Evolutionary conservation across 495 filamentous ascomycete species (phyloP).

Genomic region (Annulohypoxylon maeteangense): DNA sequence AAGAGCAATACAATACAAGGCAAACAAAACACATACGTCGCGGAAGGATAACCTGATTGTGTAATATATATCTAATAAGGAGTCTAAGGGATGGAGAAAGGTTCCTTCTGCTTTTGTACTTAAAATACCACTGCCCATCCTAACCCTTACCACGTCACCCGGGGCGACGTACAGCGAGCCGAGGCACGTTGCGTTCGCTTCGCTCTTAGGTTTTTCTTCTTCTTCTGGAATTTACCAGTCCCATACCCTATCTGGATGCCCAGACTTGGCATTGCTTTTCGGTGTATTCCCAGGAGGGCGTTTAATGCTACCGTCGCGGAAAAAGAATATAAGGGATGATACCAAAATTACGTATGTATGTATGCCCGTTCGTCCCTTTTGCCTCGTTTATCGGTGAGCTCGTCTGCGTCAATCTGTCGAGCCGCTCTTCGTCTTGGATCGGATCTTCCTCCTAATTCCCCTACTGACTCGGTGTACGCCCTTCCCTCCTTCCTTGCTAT

Average conservation of each 20-base stretch:
- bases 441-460: neutral
- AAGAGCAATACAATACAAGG: neutral
- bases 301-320: neutral
- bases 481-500: neutral
- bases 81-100: conserved; percentile 2
- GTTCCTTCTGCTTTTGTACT: conserved; percentile 19
- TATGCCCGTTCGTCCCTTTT: neutral
- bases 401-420: neutral
- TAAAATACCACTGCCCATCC: neutral
- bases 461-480: neutral
- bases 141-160: neutral
- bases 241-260: neutral
- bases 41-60: conserved; percentile 22
- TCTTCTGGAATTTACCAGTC: neutral
- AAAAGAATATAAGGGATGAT: conserved; percentile 4
- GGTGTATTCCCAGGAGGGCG: neutral
- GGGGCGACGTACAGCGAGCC: conserved; percentile 12
- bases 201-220: neutral
- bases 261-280: neutral
- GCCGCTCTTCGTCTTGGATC: neutral
- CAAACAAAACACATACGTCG: neutral
- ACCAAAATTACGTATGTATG: neutral
- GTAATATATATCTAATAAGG: conserved; percentile 41
- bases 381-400: neutral
- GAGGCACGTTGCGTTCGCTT: too few relatives aligned